Evolutionary conservation across 768 basidiomycete species (phyloP).

Genomic region (Mycena epipterygia): DNA sequence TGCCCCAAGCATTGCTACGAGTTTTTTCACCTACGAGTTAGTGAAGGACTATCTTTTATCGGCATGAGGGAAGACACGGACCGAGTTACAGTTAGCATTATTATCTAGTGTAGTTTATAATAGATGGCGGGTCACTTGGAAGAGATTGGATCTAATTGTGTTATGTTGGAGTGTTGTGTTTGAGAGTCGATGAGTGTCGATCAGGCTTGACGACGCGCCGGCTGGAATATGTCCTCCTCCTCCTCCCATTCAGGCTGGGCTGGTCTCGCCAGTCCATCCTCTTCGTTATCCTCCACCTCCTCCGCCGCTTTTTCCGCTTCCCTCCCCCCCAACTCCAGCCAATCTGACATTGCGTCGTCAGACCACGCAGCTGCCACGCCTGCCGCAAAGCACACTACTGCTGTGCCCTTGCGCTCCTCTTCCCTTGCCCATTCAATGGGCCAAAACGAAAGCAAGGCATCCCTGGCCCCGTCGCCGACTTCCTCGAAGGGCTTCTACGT

Average conservation of each 20-base stretch:
- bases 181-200: not conserved
- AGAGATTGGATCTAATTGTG: too few relatives aligned
- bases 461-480: constrained; percentile 40
- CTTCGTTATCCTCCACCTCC: constrained; percentile 31
- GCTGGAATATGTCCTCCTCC: constrained; percentile 11
- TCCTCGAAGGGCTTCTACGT: constrained; percentile 52
- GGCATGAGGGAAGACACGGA: constrained; percentile 11
- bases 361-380: constrained; percentile 40
- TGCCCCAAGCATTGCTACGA: constrained; percentile 90
- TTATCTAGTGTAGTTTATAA: constrained; percentile 1
- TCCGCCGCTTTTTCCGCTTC: constrained; percentile 24
- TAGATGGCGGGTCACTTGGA: not conserved
- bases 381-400: constrained; percentile 13
- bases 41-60: constrained; percentile 58
- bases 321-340: constrained; percentile 18
- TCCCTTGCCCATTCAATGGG: constrained; percentile 54
- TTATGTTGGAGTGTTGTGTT: too few relatives aligned
- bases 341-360: constrained; percentile 31
- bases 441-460: constrained; percentile 48
- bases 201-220: constrained; percentile 3
- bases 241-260: constrained; percentile 27
- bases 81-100: constrained; percentile 6
- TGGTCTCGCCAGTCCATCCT: constrained; percentile 31
- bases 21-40: constrained; percentile 88
- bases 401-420: constrained; percentile 43